Conservation (phyloP, 257 asterid species). For the Solanum acaule region DNA sequence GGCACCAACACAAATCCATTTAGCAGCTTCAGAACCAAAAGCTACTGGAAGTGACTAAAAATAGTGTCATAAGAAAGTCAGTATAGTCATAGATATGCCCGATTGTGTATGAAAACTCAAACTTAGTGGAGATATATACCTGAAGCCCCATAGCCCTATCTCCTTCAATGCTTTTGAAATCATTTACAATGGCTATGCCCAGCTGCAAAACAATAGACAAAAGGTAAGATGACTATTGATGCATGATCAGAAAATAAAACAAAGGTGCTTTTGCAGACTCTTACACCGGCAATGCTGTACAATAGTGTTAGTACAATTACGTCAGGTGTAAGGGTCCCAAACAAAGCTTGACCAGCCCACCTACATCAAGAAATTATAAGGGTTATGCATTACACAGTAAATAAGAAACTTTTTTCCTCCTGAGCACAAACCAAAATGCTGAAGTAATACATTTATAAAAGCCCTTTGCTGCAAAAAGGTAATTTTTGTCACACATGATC, state of each 20-base stretch:
- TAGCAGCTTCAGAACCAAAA: conserved; percentile 92
- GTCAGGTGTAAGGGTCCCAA: conserved; percentile 88
- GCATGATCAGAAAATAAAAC: background rate
- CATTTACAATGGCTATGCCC: conserved; percentile 94
- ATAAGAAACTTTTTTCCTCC: background rate
- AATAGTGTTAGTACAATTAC: conserved; percentile 73
- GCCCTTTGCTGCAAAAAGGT: background rate
- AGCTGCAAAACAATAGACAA: conserved; percentile 33
- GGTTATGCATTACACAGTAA: conserved; percentile 1
- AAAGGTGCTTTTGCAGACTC: conserved; percentile 2
- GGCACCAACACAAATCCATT: conserved; percentile 98
- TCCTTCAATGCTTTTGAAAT: conserved; percentile 96
- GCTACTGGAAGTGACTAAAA: conserved; percentile 94
- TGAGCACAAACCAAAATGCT: background rate
- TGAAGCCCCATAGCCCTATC: conserved; percentile 89
- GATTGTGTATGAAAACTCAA: background rate
- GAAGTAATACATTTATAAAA: background rate
- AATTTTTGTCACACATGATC: background rate
- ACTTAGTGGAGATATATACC: conserved; percentile 31
- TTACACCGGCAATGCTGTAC: conserved; percentile 92
- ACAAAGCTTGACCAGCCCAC: conserved; percentile 99
- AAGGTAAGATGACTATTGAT: background rate
- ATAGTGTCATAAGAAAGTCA: background rate
- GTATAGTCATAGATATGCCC: background rate
- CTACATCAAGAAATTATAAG: conserved; percentile 26